A percentile compares a stretch with the other conserved stretches of the same genome.
These are phyloP conservation scores for Aeschynomene evenia DNA, from an alignment of 306 rosid genomes.

Conservation along the genomic window DNA sequence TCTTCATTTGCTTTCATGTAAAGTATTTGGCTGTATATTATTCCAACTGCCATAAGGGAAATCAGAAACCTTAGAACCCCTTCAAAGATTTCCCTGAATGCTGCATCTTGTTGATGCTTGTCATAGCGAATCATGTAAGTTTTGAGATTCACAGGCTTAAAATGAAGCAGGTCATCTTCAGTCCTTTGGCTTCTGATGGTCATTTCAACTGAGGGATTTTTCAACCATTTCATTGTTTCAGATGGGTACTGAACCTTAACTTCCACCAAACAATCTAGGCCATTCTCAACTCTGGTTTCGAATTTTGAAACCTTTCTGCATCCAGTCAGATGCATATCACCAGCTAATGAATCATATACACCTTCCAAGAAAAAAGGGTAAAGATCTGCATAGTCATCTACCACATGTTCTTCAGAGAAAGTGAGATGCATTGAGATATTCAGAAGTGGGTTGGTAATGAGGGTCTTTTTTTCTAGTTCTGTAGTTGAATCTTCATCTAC, in stretches of 20 bases:
- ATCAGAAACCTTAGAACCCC: constrained; percentile 21
- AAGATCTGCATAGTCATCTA: background rate
- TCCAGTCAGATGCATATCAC: constrained; percentile 27
- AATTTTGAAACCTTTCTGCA: constrained; percentile 15
- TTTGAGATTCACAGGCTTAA: background rate
- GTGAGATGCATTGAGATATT: constrained; percentile 22
- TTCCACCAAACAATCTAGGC: constrained; percentile 23
- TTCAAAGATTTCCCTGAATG: constrained; percentile 12
- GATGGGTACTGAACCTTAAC: constrained; percentile 30
- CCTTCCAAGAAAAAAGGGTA: constrained; percentile 28
- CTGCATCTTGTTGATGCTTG: background rate
- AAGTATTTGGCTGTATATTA: constrained; percentile 14
- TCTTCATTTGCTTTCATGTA: constrained; percentile 9
- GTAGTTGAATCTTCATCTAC: background rate
- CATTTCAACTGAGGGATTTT: constrained; percentile 15
- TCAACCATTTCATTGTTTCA: constrained; percentile 2
- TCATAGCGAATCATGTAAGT: background rate
- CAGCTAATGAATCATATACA: constrained; percentile 17
- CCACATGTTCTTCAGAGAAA: constrained; percentile 5
- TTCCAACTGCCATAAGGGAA: background rate
- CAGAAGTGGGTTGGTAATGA: background rate
- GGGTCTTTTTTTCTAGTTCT: background rate
- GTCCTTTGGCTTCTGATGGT: constrained; percentile 17
- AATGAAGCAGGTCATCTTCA: constrained; percentile 21
- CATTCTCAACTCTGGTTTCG: background rate